Percentiles rank a stretch among this genome's conserved stretches.
These are phyloP conservation scores for Monosporascus sp. DNA, from an alignment of 2,329 filamentous ascomycete genomes.

Conservation along the genomic window DNA sequence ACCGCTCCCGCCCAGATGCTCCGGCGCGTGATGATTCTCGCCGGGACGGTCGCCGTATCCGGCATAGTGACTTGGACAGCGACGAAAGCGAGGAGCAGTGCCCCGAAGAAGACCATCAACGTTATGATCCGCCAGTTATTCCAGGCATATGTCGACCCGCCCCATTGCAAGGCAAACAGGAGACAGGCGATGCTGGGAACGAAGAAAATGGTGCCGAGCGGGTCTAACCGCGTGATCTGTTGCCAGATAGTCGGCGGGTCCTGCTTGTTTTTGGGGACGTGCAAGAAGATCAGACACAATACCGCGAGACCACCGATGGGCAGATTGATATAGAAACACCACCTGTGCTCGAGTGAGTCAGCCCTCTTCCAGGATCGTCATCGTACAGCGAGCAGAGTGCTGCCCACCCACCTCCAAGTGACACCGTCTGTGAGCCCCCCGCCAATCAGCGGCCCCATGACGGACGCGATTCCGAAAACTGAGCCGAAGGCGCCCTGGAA, in stretches of 20 bases:
- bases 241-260: slow-evolving; percentile 24
- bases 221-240: slow-evolving; percentile 48
- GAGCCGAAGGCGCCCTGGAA: slow-evolving; percentile 54
- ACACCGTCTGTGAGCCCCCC: slow-evolving; percentile 45
- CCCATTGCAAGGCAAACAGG: slow-evolving; percentile 61
- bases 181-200: slow-evolving; percentile 56
- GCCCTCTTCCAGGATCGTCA: too few relatives aligned
- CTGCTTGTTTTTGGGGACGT: slow-evolving; percentile 29
- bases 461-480: slow-evolving; percentile 50
- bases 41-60: slow-evolving; percentile 53
- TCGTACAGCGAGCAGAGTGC: too few relatives aligned
- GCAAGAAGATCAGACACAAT: slow-evolving; percentile 44
- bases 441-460: slow-evolving; percentile 49
- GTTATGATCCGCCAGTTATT: slow-evolving; percentile 46
- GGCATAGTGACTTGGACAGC: slow-evolving; percentile 49
- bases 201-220: slow-evolving; percentile 55
- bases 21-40: slow-evolving; percentile 49
- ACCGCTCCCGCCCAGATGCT: slow-evolving; percentile 43
- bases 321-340: slow-evolving; percentile 58
- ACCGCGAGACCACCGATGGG: slow-evolving; percentile 49
- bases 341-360: slow-evolving; percentile 13
- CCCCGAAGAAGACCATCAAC: slow-evolving; percentile 47
- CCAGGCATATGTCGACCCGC: slow-evolving; percentile 47
- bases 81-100: slow-evolving; percentile 42
- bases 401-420: slow-evolving; percentile 39